A percentile compares a stretch with the other conserved stretches of the same genome.
Evolutionary conservation across 352 stramenopile genomes (phyloP).

Genomic region (Pythium rishiriense): DNA sequence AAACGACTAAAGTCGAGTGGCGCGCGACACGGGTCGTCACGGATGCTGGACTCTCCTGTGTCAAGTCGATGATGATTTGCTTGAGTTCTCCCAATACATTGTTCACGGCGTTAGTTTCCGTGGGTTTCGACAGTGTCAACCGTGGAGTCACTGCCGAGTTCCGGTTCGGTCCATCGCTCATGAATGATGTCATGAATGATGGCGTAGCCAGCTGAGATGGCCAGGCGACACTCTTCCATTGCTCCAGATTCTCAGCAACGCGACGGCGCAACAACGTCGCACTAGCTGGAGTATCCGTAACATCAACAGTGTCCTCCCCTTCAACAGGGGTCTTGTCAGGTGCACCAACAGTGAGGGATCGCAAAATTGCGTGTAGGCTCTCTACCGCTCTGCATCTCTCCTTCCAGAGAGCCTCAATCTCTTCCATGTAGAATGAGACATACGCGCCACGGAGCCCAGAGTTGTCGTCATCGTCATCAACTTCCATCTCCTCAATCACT

Average conservation of each 20-base stretch:
- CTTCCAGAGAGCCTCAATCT: conserved; percentile 83
- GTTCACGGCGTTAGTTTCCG: conserved; percentile 24
- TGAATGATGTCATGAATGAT: conserved; percentile 26
- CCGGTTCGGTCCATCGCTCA: conserved; percentile 9
- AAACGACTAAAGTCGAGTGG: conserved; percentile 69
- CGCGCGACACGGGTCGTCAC: conserved; percentile 10
- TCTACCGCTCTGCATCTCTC: conserved; percentile 75
- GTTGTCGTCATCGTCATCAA: conserved; percentile 42
- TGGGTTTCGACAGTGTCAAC: conserved; percentile 1
- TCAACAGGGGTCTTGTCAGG: background rate
- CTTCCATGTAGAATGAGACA: conserved; percentile 75
- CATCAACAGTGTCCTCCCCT: background rate
- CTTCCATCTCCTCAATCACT: conserved; percentile 18
- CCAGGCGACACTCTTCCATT: conserved; percentile 74
- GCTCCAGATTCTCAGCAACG: conserved; percentile 27
- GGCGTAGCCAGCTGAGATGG: conserved; percentile 43
- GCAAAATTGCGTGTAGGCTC: conserved; percentile 72
- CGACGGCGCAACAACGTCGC: conserved; percentile 20
- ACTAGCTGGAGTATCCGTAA: background rate
- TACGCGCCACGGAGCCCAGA: conserved; percentile 62
- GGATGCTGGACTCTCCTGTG: conserved; percentile 48
- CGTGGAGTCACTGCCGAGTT: background rate
- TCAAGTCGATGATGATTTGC: conserved; percentile 77
- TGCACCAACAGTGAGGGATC: conserved; percentile 36
- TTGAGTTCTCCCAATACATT: conserved; percentile 72